A percentile compares a stretch with the other conserved stretches of the same genome.
phyloP scores from a whole-genome alignment of 2,329 filamentous ascomycete species.

The Cryphonectria carpinicola region DNA sequence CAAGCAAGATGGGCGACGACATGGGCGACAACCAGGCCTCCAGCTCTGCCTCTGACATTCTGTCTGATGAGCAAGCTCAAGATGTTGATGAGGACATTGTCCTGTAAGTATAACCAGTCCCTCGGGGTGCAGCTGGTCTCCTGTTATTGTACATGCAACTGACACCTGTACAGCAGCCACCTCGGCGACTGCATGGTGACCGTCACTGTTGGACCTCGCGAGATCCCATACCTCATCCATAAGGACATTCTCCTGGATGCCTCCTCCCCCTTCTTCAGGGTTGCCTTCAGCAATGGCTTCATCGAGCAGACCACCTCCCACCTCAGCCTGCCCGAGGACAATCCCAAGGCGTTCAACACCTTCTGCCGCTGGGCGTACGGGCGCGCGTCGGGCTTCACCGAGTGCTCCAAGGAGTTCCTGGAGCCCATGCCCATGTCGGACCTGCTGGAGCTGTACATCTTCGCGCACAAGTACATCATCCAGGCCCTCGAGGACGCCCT shows the following conservation, averaged over 20 bases:
- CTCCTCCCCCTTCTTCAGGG: not conserved
- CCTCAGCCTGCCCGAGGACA: constrained; percentile 37
- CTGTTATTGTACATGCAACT: not conserved
- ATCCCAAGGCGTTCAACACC: constrained; percentile 33
- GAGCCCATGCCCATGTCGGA: not conserved
- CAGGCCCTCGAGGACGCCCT: not conserved
- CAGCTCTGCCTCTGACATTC: too few relatives aligned
- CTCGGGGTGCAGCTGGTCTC: not conserved
- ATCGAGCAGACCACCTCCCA: not conserved
- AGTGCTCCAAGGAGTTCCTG: not conserved
- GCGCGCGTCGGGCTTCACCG: not conserved
- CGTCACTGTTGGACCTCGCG: constrained; percentile 1
- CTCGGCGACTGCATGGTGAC: not conserved
- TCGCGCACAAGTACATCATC: not conserved
- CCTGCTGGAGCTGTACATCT: constrained; percentile 4
- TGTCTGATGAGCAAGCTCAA: not conserved
- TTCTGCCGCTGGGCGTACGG: constrained; percentile 41
- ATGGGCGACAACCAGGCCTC: too few relatives aligned
- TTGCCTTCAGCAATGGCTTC: not conserved
- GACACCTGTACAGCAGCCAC: not conserved
- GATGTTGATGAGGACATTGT: not conserved
- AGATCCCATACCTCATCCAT: not conserved
- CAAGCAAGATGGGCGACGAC: too few relatives aligned
- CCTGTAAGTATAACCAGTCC: not conserved
- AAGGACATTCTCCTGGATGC: not conserved